Evolutionary conservation across 495 filamentous ascomycete genomes (phyloP).

Genomic region (Neurospora sp.): DNA sequence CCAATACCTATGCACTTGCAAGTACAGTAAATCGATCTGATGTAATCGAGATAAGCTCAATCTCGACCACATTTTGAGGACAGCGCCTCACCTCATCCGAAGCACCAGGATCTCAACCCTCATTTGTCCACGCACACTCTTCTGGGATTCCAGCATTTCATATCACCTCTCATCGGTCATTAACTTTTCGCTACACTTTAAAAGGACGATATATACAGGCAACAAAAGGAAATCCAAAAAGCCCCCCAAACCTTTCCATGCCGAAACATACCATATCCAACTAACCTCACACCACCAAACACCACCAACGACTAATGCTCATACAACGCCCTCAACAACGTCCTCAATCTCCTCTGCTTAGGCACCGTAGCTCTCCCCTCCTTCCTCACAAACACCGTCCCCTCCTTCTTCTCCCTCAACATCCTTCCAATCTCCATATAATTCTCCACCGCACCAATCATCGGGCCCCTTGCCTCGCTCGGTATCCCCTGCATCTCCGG

Average conservation of each 20-base stretch:
- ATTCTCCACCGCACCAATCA: constrained; percentile 58
- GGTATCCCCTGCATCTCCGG: constrained; percentile 48
- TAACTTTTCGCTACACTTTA: background rate
- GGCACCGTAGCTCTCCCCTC: constrained; percentile 50
- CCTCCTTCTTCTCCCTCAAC: constrained; percentile 25
- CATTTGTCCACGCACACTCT: background rate
- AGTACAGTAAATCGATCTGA: background rate
- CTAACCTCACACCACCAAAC: background rate
- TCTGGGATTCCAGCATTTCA: background rate
- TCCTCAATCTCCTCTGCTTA: constrained; percentile 38
- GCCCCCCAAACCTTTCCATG: background rate
- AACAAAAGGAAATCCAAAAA: background rate
- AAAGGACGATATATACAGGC: background rate
- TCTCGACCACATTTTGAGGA: background rate
- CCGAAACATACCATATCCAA: background rate
- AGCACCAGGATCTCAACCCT: background rate
- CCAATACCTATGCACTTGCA: background rate
- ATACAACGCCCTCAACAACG: constrained; percentile 43
- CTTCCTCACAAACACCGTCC: constrained; percentile 18
- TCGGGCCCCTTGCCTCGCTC: constrained; percentile 41
- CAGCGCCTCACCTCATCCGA: background rate
- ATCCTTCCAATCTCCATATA: constrained; percentile 66
- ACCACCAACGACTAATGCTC: background rate
- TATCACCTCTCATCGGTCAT: background rate
- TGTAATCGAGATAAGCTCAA: background rate